phyloP scores from a whole-genome alignment of 2,329 filamentous ascomycete species.

The Penicillium sp. region DNA sequence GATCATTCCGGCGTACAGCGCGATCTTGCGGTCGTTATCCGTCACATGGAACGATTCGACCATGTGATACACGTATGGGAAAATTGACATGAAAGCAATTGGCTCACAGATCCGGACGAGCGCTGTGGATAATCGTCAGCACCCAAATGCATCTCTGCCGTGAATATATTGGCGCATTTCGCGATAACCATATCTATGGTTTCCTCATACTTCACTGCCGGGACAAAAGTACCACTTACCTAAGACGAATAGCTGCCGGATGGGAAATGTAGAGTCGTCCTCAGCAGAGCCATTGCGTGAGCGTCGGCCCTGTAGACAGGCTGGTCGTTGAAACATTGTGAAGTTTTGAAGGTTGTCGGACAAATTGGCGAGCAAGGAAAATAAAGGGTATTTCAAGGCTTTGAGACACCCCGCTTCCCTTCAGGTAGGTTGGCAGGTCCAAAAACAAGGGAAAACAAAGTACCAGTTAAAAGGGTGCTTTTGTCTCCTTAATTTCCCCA shows the following conservation, averaged over 20 bases:
- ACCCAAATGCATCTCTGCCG: not conserved
- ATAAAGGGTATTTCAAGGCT: not conserved
- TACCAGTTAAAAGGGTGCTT: conserved; percentile 30
- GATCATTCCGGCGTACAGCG: conserved; percentile 92
- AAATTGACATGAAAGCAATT: conserved; percentile 99
- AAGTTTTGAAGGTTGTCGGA: not conserved
- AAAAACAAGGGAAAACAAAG: conserved; percentile 20
- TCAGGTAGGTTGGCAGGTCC: conserved; percentile 17
- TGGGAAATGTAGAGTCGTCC: conserved; percentile 55
- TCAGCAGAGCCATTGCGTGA: conserved; percentile 28
- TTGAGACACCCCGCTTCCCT: conserved; percentile 16
- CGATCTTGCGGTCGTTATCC: conserved; percentile 74
- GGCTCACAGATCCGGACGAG: conserved; percentile 96
- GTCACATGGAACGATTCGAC: conserved; percentile 87
- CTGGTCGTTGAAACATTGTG: conserved; percentile 38
- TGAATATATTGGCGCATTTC: conserved; percentile 2
- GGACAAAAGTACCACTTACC: conserved; percentile 39
- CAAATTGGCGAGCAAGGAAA: not conserved
- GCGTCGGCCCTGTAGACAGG: conserved; percentile 36
- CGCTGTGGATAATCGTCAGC: conserved; percentile 53
- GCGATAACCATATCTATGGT: not conserved
- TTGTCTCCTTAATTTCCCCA: conserved; percentile 30
- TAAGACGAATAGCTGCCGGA: conserved; percentile 56
- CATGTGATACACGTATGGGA: conserved; percentile 99
- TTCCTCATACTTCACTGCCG: conserved; percentile 16